Conservation (phyloP, 208 protist genomes). For the Crithidia bombi region DNA sequence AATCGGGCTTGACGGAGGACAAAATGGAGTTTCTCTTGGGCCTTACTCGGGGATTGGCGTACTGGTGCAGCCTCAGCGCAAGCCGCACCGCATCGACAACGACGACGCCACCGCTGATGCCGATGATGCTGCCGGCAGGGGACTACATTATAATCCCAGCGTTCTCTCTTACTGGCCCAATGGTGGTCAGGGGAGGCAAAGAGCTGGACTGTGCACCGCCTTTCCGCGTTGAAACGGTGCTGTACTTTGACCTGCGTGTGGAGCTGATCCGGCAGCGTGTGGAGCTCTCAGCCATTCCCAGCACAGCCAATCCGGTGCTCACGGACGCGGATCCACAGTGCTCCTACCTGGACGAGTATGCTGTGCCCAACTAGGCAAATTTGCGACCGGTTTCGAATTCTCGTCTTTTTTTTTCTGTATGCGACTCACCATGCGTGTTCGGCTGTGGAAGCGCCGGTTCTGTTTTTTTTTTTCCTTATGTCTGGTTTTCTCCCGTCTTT, state of each 20-base stretch:
- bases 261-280: conserved; percentile 31
- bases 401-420: no score
- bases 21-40: conserved; percentile 20
- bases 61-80: conserved; percentile 8
- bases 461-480: no score
- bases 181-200: not conserved
- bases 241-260: conserved; percentile 7
- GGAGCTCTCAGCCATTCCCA: conserved; percentile 52
- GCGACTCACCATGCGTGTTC: no score
- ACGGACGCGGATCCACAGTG: conserved; percentile 32
- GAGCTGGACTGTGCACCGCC: not conserved
- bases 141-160: conserved; percentile 74
- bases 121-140: conserved; percentile 60
- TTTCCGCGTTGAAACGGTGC: not conserved
- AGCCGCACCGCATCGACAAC: not conserved
- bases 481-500: no score
- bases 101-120: conserved; percentile 13
- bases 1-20: not conserved
- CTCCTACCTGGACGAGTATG: conserved; percentile 41
- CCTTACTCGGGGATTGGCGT: conserved; percentile 14
- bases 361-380: not conserved
- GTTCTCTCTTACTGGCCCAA: conserved; percentile 4
- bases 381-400: no score
- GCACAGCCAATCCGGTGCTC: conserved; percentile 55
- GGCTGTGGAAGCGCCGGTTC: no score